Conservation (phyloP, 768 basidiomycete species). For the Russula griseocarnosa region DNA sequence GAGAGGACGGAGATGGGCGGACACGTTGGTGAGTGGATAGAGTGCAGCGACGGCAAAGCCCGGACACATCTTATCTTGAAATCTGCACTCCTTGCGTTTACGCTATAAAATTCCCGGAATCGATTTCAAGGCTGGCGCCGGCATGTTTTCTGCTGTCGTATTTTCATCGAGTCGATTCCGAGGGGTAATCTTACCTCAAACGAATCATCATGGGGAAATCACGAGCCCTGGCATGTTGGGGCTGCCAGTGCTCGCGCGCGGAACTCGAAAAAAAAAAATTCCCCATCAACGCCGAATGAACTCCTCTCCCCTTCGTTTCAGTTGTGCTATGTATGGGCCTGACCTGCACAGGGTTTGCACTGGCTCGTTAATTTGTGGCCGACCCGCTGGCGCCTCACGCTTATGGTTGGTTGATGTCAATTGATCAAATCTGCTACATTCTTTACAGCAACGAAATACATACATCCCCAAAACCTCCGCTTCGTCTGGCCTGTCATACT, state of each 20-base stretch:
- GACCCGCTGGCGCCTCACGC: slow-evolving; percentile 18
- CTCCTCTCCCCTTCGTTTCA: slow-evolving; percentile 17
- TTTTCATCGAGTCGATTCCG: slow-evolving; percentile 27
- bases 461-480: slow-evolving; percentile 23
- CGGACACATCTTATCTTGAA: slow-evolving; percentile 26
- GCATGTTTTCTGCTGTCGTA: slow-evolving; percentile 26
- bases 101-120: slow-evolving; percentile 28
- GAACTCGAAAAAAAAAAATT: slow-evolving; percentile 3
- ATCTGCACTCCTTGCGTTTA: slow-evolving; percentile 23
- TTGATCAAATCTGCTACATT: slow-evolving; percentile 26
- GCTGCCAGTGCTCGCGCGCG: slow-evolving; percentile 14
- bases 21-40: slow-evolving; percentile 26
- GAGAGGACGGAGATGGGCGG: slow-evolving; percentile 25
- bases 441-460: slow-evolving; percentile 22
- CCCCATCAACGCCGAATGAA: slow-evolving; percentile 12
- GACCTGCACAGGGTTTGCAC: slow-evolving; percentile 25
- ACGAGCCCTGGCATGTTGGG: slow-evolving; percentile 19
- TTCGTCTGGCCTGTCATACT: slow-evolving; percentile 24
- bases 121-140: slow-evolving; percentile 27
- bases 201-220: slow-evolving; percentile 19
- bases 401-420: slow-evolving; percentile 22
- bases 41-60: slow-evolving; percentile 17
- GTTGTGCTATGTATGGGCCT: slow-evolving; percentile 21
- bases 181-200: slow-evolving; percentile 18
- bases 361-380: slow-evolving; percentile 25